These are phyloP conservation scores for Arthrinium phaeospermum DNA, from an alignment of 2,329 filamentous ascomycete genomes.

Conservation along the genomic window DNA sequence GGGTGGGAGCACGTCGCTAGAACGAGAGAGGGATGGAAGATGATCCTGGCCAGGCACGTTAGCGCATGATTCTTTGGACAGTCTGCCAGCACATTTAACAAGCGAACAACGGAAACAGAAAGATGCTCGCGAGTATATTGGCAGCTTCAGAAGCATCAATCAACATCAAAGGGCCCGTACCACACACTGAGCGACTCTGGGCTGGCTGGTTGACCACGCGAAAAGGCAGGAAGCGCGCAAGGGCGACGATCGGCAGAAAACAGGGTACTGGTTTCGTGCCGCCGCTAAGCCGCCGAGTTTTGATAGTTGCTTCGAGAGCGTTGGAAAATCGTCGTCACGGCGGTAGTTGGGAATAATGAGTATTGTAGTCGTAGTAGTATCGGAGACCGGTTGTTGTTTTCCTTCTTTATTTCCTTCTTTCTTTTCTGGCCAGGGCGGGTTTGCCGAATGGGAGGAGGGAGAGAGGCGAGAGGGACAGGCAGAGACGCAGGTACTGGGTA, in stretches of 20 bases:
- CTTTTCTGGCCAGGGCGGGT: slow-evolving; percentile 5
- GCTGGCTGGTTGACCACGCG: background rate
- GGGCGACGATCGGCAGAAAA: background rate
- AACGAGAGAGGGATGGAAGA: background rate
- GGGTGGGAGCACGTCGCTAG: slow-evolving; percentile 1
- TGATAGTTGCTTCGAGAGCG: background rate
- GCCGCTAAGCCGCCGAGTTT: background rate
- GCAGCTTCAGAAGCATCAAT: background rate
- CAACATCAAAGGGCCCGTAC: slow-evolving; percentile 2
- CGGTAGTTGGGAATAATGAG: background rate
- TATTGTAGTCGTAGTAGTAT: background rate
- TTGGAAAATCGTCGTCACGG: background rate
- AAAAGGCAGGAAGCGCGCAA: background rate
- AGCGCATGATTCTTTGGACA: background rate
- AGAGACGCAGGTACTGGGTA: background rate
- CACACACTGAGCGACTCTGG: slow-evolving; percentile 5
- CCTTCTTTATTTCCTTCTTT: slow-evolving; percentile 10
- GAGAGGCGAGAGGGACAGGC: slow-evolving; percentile 8
- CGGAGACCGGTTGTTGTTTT: background rate
- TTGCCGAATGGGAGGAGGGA: background rate
- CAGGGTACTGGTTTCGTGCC: background rate
- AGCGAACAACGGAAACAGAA: background rate
- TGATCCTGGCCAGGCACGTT: background rate
- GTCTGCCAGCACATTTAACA: slow-evolving; percentile 4
- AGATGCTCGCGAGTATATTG: background rate